phyloP scores from a whole-genome alignment of 225 moss, liverwort and hornwort species.

The Thuidium tamariscinum region DNA sequence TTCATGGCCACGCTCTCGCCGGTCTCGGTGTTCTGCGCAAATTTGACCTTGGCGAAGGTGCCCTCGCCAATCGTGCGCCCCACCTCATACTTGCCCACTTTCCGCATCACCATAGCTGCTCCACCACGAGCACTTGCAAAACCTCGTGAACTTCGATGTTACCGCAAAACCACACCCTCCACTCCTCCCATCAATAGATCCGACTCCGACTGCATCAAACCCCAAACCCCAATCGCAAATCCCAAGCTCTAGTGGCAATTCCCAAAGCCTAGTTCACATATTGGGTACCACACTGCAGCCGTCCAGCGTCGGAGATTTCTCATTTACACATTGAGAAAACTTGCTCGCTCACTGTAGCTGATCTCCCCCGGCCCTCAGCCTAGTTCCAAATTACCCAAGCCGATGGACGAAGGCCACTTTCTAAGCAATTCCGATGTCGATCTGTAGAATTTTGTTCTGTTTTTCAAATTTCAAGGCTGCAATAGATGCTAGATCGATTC shows the following conservation, averaged over 20 bases:
- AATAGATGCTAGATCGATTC: neutral
- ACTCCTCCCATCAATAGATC: neutral
- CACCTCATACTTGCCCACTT: slow-evolving; percentile 96
- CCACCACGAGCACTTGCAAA: neutral
- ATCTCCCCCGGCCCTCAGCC: neutral
- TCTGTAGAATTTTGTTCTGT: neutral
- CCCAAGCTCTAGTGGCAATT: neutral
- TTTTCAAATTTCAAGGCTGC: neutral
- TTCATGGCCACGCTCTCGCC: slow-evolving; percentile 99
- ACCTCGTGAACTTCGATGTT: neutral
- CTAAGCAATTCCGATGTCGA: neutral
- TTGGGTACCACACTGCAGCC: neutral
- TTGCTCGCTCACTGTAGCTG: neutral
- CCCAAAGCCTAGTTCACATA: neutral
- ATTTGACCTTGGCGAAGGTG: slow-evolving; percentile 96
- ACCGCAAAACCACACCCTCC: neutral
- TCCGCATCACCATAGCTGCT: slow-evolving; percentile 79
- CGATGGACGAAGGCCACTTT: neutral
- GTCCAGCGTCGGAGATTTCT: neutral
- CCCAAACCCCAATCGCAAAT: neutral
- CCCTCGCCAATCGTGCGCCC: slow-evolving; percentile 97
- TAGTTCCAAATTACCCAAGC: neutral
- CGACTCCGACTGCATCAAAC: no score
- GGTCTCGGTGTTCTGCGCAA: slow-evolving; percentile 85
- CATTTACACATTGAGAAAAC: neutral